Base-by-base conservation (phyloP, 108 stramenopile genomes). In the Pseudonitzschia pungens region DNA sequence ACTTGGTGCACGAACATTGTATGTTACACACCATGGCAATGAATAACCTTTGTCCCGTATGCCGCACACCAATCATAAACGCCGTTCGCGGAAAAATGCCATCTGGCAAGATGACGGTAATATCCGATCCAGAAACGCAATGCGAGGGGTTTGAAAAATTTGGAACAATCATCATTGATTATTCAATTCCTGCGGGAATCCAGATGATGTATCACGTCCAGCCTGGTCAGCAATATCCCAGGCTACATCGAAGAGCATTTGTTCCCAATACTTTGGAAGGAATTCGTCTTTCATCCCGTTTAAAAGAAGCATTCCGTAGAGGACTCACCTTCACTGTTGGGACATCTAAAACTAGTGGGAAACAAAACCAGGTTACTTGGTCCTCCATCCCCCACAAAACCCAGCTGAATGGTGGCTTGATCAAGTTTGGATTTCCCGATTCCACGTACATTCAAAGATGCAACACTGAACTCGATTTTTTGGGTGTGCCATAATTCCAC, bases 361-460 rank as follows among this genome's bases (percentile, higher is more conserved):
- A 20, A 36, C 21, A 44, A 42, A 76, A 84, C 51, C 40, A 44
- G n/a, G 57, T 75, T 42, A 80, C 69, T 1, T 87, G 87, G 87
- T 43, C 84, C 6, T 77, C 75, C 28, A 79, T 88, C 68, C 87
- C 77, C 41, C 87, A 87, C 77, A 87, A 87, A 74, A 87, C 84
- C 1, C 57, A 67, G 2, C 60, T 65, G 43, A 32, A 43, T 24
- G 84, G 84, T 29, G 60, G 60, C 8, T 9, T 62, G 18, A 12
- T 14, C 24, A 24, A 74, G 26, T 77, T 81, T 72, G 87, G 84
- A n/a, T 87, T 55, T 59, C 87, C 87, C 40, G 87, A 87, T 65
- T 51, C 64, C 18, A 27, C 36, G 58, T 87, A 87, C 56, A 66
- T 85, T 32, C 9, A 52, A 24, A 54, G 53, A 54, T 54, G 53